Percentiles rank a stretch among this genome's conserved stretches.
These are phyloP conservation scores for Triticum dicoccoides DNA, from an alignment of 176 grass and related monocot species.

Conservation along the genomic window DNA sequence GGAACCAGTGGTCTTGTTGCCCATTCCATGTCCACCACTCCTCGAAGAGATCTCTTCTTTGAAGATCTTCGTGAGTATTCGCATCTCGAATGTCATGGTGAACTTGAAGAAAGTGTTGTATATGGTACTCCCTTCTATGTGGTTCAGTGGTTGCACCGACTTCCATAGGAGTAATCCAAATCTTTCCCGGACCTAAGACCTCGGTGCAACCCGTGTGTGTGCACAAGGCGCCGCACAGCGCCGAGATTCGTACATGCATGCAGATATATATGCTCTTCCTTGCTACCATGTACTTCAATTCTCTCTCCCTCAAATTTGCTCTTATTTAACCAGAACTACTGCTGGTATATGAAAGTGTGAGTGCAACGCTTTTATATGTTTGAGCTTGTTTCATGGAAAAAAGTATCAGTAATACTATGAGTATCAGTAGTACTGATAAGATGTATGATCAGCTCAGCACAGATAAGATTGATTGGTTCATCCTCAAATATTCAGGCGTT, in stretches of 20 bases:
- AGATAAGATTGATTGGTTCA: neutral
- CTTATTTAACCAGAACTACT: neutral
- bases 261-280: conserved; percentile 9
- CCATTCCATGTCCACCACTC: too few species aligned
- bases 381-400: neutral
- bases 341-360: too few species aligned
- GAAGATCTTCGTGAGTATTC: too few species aligned
- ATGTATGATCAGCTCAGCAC: neutral
- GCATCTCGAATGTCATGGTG: too few species aligned
- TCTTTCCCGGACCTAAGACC: neutral
- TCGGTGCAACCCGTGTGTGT: neutral
- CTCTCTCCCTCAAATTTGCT: neutral
- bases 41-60: too few species aligned
- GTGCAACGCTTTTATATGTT: neutral
- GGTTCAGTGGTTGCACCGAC: too few species aligned
- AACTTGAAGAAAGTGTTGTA: too few species aligned
- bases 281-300: neutral
- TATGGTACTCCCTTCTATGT: too few species aligned
- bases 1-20: too few species aligned
- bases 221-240: neutral
- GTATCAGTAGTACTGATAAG: neutral
- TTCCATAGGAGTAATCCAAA: too few species aligned
- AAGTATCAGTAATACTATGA: neutral
- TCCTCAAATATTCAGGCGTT: neutral
- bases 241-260: neutral